These are phyloP conservation scores for Stagonosporopsis rhizophila DNA, from an alignment of 2,329 filamentous ascomycete species.

Conservation along the genomic window DNA sequence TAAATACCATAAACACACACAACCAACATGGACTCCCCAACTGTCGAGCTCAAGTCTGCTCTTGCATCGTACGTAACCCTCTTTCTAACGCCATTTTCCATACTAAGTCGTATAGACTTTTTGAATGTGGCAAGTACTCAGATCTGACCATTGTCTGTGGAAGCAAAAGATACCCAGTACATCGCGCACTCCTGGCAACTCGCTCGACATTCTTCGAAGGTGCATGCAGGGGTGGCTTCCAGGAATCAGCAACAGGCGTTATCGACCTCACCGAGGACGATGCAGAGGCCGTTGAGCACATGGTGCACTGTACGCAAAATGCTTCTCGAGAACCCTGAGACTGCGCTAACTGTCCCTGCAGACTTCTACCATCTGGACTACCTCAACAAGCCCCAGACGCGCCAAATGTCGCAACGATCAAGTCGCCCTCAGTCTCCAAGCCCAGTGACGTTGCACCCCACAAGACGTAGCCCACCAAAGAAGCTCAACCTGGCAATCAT, in stretches of 20 bases:
- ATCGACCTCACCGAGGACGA: slow-evolving; percentile 52
- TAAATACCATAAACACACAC: not conserved
- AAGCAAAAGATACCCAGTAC: slow-evolving; percentile 55
- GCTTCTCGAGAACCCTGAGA: slow-evolving; percentile 2
- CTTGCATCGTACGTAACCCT: slow-evolving; percentile 55
- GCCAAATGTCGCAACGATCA: slow-evolving; percentile 40
- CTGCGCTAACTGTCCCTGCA: slow-evolving; percentile 32
- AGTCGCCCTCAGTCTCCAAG: slow-evolving; percentile 30
- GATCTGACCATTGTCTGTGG: slow-evolving; percentile 58
- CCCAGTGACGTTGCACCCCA: slow-evolving; percentile 23
- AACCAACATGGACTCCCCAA: slow-evolving; percentile 49
- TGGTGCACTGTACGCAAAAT: slow-evolving; percentile 49
- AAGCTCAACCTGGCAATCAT: slow-evolving; percentile 44
- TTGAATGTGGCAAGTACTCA: slow-evolving; percentile 53
- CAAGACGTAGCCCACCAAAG: slow-evolving; percentile 26
- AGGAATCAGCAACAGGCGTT: slow-evolving; percentile 46
- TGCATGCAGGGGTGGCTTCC: slow-evolving; percentile 49
- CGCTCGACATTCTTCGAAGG: slow-evolving; percentile 57
- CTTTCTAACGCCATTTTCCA: slow-evolving; percentile 2
- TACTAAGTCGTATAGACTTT: slow-evolving; percentile 47
- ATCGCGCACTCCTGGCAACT: slow-evolving; percentile 58
- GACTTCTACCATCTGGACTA: slow-evolving; percentile 54
- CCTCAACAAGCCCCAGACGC: slow-evolving; percentile 41
- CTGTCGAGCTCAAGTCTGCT: slow-evolving; percentile 55
- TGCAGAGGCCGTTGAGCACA: slow-evolving; percentile 50